These are phyloP conservation scores for Plasmopara halstedii DNA, from an alignment of 352 stramenopile genomes.

Conservation along the genomic window DNA sequence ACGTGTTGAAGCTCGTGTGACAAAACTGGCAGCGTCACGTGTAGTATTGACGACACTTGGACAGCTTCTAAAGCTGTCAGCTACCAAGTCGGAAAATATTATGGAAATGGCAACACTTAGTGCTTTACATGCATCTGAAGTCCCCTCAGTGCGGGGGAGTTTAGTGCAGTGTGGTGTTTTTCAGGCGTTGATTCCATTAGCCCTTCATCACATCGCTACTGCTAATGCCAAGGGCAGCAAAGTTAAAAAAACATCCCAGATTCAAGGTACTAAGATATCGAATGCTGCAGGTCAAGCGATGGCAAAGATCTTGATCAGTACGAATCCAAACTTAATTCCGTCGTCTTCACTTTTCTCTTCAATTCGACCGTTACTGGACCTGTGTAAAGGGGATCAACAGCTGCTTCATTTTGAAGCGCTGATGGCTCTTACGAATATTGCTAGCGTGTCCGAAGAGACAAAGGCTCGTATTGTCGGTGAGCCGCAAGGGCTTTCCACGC, in stretches of 20 bases:
- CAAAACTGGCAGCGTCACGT: conserved; percentile 34
- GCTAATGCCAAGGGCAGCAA: conserved; percentile 17
- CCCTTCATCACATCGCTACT: conserved; percentile 33
- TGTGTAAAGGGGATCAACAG: conserved; percentile 93
- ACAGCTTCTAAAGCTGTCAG: conserved; percentile 70
- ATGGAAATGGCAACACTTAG: conserved; percentile 68
- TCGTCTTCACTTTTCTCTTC: conserved; percentile 72
- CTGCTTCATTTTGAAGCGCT: conserved; percentile 89
- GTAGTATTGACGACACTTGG: conserved; percentile 67
- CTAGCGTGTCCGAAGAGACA: conserved; percentile 88
- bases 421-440: conserved; percentile 97
- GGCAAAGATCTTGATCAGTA: conserved; percentile 95
- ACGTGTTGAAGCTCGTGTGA: conserved; percentile 53
- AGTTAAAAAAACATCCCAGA: conserved; percentile 39
- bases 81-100: conserved; percentile 68
- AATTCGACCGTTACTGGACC: conserved; percentile 83
- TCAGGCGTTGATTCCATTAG: conserved; percentile 60
- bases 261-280: conserved; percentile 78
- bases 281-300: conserved; percentile 88
- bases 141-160: conserved; percentile 53
- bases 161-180: conserved; percentile 76
- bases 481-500: conserved; percentile 58
- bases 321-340: conserved; percentile 89
- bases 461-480: conserved; percentile 84
- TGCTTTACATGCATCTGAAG: conserved; percentile 61